Percentiles rank a stretch among this genome's conserved stretches.
These are phyloP conservation scores for Didymella sp. DNA, from an alignment of 2,329 filamentous ascomycete genomes.

Conservation along the genomic window DNA sequence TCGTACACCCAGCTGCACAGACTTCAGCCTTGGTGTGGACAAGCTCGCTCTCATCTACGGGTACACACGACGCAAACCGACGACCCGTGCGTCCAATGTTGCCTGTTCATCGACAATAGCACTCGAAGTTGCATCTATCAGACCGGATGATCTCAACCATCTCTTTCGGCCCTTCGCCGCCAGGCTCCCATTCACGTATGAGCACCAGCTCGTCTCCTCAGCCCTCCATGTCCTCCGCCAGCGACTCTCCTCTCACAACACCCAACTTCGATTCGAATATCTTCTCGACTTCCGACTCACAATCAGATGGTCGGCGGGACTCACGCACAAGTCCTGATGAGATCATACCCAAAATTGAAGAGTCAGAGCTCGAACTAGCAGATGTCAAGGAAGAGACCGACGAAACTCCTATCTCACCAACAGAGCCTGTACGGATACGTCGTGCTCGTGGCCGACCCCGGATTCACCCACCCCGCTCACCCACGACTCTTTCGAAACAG, in stretches of 20 bases:
- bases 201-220: slow-evolving; percentile 52
- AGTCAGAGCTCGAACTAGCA: slow-evolving; percentile 56
- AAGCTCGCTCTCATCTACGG: slow-evolving; percentile 3
- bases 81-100: slow-evolving; percentile 36
- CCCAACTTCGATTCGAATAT: slow-evolving; percentile 45
- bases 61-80: slow-evolving; percentile 8
- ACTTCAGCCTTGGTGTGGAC: slow-evolving; percentile 6
- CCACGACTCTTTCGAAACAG: slow-evolving; percentile 69
- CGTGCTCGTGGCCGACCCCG: slow-evolving; percentile 74
- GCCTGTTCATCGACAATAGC: slow-evolving; percentile 28
- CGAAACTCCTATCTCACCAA: slow-evolving; percentile 44
- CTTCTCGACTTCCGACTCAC: slow-evolving; percentile 33
- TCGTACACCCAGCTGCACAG: slow-evolving; percentile 15
- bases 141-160: slow-evolving; percentile 48
- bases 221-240: slow-evolving; percentile 51
- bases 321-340: slow-evolving; percentile 42
- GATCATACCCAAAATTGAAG: slow-evolving; percentile 62
- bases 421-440: slow-evolving; percentile 47
- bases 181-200: slow-evolving; percentile 42
- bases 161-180: slow-evolving; percentile 46
- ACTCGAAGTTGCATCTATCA: slow-evolving; percentile 23
- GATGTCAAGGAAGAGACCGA: slow-evolving; percentile 48
- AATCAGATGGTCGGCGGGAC: slow-evolving; percentile 36
- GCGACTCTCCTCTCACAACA: slow-evolving; percentile 49
- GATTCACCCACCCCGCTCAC: slow-evolving; percentile 74